A percentile compares a stretch with the other conserved stretches of the same genome.
Conservation (phyloP, 2,329 filamentous ascomycete species). For the Bimuria novae-zelandiae region DNA sequence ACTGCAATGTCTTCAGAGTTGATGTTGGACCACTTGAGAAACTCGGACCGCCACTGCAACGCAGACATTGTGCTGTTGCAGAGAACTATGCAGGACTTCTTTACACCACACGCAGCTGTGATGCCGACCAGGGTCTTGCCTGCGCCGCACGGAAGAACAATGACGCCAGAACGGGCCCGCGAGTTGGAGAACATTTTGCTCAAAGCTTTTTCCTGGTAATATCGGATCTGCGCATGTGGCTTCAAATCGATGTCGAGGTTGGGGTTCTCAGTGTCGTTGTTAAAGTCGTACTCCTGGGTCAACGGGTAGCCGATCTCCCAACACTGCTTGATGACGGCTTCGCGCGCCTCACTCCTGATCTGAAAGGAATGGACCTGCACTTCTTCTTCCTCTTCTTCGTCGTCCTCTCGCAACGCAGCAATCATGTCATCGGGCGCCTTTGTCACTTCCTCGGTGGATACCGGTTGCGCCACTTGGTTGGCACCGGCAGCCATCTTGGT, state of each 20-base stretch:
- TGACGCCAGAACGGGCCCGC: slow-evolving; percentile 94
- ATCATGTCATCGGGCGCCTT: slow-evolving; percentile 64
- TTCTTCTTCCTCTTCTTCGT: slow-evolving; percentile 84
- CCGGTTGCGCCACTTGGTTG: slow-evolving; percentile 62
- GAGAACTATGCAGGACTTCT: slow-evolving; percentile 92
- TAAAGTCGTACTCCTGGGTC: slow-evolving; percentile 96
- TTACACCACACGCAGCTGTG: slow-evolving; percentile 95
- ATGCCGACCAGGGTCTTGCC: slow-evolving; percentile 99
- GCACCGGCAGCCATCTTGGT: slow-evolving; percentile 91
- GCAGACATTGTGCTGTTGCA: slow-evolving; percentile 98
- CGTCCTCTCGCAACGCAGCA: slow-evolving; percentile 66
- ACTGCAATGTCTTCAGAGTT: slow-evolving; percentile 90
- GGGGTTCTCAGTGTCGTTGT: slow-evolving; percentile 85
- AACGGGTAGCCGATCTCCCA: slow-evolving; percentile 84
- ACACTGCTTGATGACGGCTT: slow-evolving; percentile 87
- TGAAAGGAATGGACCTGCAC: slow-evolving; percentile 93
- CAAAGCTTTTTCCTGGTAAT: slow-evolving; percentile 95
- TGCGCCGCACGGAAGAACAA: slow-evolving; percentile 93
- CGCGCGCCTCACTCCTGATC: slow-evolving; percentile 80
- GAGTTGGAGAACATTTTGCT: slow-evolving; percentile 99
- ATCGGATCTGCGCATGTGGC: slow-evolving; percentile 85
- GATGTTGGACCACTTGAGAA: slow-evolving; percentile 99
- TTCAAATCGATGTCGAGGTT: slow-evolving; percentile 93
- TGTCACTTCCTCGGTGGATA: slow-evolving; percentile 18
- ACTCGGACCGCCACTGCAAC: slow-evolving; percentile 94